Evolutionary conservation across 108 stramenopile species (phyloP).

Genomic region (Schizochytrium sp.): DNA sequence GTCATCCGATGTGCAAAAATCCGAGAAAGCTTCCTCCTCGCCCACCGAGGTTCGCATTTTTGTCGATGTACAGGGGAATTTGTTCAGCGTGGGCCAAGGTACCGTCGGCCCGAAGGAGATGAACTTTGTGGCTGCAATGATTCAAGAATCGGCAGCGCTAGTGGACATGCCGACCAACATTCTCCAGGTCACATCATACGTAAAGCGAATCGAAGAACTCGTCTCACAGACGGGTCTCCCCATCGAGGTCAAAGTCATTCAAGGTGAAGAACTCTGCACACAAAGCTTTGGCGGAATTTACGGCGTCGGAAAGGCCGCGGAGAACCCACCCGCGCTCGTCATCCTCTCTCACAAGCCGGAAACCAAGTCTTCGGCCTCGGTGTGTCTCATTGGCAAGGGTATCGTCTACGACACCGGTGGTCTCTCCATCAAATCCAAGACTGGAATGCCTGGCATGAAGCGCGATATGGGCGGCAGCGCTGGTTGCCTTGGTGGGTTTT

Average conservation of each 20-base stretch:
- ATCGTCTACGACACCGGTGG: conserved; percentile 82
- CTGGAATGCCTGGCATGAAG: conserved; percentile 82
- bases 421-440: conserved; percentile 58
- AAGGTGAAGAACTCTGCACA: conserved; percentile 61
- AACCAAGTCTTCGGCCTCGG: conserved; percentile 22
- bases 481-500: conserved; percentile 67
- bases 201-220: conserved; percentile 37
- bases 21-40: conserved; percentile 26
- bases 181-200: conserved; percentile 55
- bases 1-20: conserved; percentile 18
- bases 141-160: conserved; percentile 55
- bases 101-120: conserved; percentile 28
- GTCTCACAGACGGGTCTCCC: not conserved
- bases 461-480: conserved; percentile 73
- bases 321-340: conserved; percentile 65
- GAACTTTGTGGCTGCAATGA: not conserved
- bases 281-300: conserved; percentile 68
- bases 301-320: conserved; percentile 73
- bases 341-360: conserved; percentile 51
- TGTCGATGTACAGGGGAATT: conserved; percentile 11
- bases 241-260: conserved; percentile 57
- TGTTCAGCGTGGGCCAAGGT: conserved; percentile 34
- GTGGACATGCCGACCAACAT: conserved; percentile 68
- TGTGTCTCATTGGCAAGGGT: conserved; percentile 73
- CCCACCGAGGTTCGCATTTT: conserved; percentile 27